These are phyloP conservation scores for Evernia prunastri DNA, from an alignment of 495 filamentous ascomycete genomes.

Conservation along the genomic window DNA sequence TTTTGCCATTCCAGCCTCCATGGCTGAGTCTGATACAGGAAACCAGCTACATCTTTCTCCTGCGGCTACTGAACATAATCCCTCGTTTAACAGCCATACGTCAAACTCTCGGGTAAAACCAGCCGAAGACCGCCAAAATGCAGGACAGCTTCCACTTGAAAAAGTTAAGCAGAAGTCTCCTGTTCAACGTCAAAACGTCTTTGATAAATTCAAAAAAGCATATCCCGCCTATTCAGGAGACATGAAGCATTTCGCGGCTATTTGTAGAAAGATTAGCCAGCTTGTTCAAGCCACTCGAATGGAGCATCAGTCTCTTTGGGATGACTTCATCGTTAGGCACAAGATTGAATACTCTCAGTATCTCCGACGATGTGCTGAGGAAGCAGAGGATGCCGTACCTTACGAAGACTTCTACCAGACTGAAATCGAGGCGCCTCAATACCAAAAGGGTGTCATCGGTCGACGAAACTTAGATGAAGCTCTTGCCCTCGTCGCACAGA, in stretches of 20 bases:
- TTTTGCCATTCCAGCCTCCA: not conserved
- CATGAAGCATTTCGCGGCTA: conserved; percentile 46
- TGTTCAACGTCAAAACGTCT: conserved; percentile 29
- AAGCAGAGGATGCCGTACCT: conserved; percentile 23
- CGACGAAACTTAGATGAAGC: conserved; percentile 16
- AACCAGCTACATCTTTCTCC: not conserved
- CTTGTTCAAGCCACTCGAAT: conserved; percentile 39
- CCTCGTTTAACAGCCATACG: not conserved
- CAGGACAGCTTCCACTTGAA: not conserved
- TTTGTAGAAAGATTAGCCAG: conserved; percentile 48
- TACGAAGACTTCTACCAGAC: conserved; percentile 25
- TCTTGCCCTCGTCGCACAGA: conserved; percentile 8
- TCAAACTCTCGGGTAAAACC: not conserved
- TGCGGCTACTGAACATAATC: not conserved
- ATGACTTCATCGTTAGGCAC: conserved; percentile 58
- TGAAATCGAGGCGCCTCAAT: conserved; percentile 21
- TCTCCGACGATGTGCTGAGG: conserved; percentile 28
- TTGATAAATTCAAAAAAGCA: conserved; percentile 45
- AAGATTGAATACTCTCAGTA: conserved; percentile 37
- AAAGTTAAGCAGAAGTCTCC: not conserved
- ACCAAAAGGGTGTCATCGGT: conserved; percentile 19
- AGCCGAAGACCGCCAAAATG: not conserved
- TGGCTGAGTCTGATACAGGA: not conserved
- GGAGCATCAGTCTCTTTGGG: conserved; percentile 50
- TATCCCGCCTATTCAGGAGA: conserved; percentile 55